These are phyloP conservation scores for Ceratocystis cacaofunesta DNA, from an alignment of 2,329 filamentous ascomycete genomes.

Conservation along the genomic window DNA sequence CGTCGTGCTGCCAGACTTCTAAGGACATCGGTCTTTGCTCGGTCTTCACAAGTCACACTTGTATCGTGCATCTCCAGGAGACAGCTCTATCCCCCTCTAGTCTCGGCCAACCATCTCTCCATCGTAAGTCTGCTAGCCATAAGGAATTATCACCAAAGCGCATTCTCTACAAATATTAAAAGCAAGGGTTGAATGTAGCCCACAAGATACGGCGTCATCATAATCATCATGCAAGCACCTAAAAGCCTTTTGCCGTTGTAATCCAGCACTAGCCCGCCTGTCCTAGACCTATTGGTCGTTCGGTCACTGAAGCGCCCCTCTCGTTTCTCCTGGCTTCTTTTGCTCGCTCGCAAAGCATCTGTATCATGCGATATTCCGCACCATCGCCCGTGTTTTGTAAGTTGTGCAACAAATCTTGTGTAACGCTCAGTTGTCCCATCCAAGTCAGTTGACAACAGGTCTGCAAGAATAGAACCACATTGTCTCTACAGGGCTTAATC, in stretches of 20 bases:
- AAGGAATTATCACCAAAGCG: no score
- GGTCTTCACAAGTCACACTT: not conserved
- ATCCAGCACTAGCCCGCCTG: not conserved
- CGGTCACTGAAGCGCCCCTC: not conserved
- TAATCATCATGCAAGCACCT: no score
- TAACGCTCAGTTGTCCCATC: not conserved
- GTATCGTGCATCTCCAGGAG: no score
- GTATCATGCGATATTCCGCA: not conserved
- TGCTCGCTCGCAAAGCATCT: not conserved
- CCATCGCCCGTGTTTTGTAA: not conserved
- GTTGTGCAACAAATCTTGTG: not conserved
- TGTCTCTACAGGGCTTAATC: not conserved
- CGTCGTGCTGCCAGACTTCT: not conserved
- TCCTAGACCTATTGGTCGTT: not conserved
- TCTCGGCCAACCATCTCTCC: not conserved
- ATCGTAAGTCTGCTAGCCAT: no score
- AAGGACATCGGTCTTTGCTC: not conserved
- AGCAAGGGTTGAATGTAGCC: no score
- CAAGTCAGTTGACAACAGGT: not conserved
- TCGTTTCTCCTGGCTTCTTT: not conserved
- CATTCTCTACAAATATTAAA: no score
- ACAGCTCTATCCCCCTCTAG: not conserved
- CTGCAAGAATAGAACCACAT: not conserved
- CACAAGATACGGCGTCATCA: no score
- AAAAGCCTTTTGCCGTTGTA: not conserved